Evolutionary conservation across 2,329 filamentous ascomycete genomes (phyloP), one percentile per base, ranked within the genome.

Genomic region (Tolypocladium tundrense): DNA sequence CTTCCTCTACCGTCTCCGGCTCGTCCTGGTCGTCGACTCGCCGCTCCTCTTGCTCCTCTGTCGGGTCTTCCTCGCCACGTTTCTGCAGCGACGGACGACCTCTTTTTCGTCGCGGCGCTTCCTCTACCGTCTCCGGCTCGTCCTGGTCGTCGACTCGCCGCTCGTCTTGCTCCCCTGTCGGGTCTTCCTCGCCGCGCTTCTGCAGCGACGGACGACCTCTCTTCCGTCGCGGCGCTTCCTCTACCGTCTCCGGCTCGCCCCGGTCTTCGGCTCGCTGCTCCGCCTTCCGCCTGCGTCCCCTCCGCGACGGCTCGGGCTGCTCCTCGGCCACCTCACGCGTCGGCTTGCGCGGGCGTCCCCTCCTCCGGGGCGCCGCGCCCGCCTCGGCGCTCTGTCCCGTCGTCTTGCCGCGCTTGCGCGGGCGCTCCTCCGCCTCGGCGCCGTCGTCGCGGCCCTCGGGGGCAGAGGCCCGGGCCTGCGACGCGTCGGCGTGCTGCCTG

Each of bases 311-410:
- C 51, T 48, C 53, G 9, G 13, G 55, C 43, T 41, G 24, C 31
- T 37, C 40, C 50, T 16, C 31, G 16, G 21, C 27, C 5, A n/a
- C 45, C 24, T 27, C 48, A 16, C 11, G n/a, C 13, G 27, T 3
- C 9, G 55, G 45, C 55, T 42, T 33, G n/a, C 52, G 52, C 11
- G 43, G 52, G 19, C 57, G 42, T 42, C 42, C 43, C 19, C 35
- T 42, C 19, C n/a, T 24, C 24, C 35, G 52, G 43, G 57, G 35
- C 37, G 24, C 50, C 73, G 73, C 63, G 70, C 72, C 45, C 68
- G 65, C 50, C 3, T 62, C 65, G 21, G 66, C 65, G 19, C 66
- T 68, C 59, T 66, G 69, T 53, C 40, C 53, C 1, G 60, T 21
- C 37, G 55, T 51, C 4, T 61, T 65, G 31, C 67, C 66, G n/a